Percentiles rank a stretch among this genome's conserved stretches.
Conservation (phyloP, 2,329 filamentous ascomycete species). For the Neonectria sp. region DNA sequence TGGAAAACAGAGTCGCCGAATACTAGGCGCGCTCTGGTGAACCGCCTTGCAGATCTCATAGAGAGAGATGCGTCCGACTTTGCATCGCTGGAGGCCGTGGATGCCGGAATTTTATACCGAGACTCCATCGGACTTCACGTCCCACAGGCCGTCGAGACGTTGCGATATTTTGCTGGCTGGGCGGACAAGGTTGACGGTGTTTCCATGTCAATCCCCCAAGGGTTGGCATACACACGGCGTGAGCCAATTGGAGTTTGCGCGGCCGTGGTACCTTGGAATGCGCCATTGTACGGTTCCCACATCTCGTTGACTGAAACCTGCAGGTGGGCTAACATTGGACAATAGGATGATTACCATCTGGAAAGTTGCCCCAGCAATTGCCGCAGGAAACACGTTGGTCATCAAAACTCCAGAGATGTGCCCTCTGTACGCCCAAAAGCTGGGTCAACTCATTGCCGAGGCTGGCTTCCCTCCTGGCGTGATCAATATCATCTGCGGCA, state of each 20-base stretch:
- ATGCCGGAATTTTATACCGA: constrained; percentile 65
- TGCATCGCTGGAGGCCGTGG: constrained; percentile 72
- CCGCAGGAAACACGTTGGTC: constrained; percentile 73
- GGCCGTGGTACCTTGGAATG: constrained; percentile 83
- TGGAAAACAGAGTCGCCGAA: constrained; percentile 74
- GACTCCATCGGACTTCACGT: constrained; percentile 36
- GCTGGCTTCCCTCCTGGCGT: constrained; percentile 83
- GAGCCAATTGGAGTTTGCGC: constrained; percentile 80
- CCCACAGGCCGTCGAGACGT: constrained; percentile 36
- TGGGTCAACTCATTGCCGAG: constrained; percentile 75
- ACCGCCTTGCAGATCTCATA: constrained; percentile 75
- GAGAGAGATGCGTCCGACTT: constrained; percentile 66
- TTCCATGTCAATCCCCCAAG: constrained; percentile 25
- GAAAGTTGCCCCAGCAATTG: constrained; percentile 77
- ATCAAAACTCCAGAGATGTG: constrained; percentile 77
- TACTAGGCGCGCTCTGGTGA: constrained; percentile 73
- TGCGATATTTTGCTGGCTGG: constrained; percentile 32
- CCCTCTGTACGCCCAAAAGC: constrained; percentile 71
- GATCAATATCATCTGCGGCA: constrained; percentile 79
- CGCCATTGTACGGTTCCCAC: constrained; percentile 60
- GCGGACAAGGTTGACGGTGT: constrained; percentile 26
- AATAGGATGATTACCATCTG: constrained; percentile 36
- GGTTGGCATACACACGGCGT: constrained; percentile 57
- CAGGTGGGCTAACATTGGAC: neutral
- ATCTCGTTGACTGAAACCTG: neutral